Conservation (phyloP, 805 yeast species). For the Saccharomycopsis capsularis region DNA sequence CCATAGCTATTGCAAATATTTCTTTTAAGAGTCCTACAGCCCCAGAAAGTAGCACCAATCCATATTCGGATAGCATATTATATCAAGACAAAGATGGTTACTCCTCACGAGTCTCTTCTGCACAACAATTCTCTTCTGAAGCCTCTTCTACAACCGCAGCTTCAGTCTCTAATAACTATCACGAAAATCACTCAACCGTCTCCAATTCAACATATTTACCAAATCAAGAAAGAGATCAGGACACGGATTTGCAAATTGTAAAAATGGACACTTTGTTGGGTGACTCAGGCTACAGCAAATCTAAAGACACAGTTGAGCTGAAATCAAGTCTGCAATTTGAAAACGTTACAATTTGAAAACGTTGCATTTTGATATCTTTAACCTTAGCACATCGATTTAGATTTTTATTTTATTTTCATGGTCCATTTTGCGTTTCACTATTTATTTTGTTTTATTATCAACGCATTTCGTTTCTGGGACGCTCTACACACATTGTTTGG, state of each 20-base stretch:
- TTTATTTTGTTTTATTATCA: too few species aligned
- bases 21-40: too few species aligned
- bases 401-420: too few species aligned
- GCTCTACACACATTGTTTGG: too few species aligned
- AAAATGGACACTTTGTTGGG: background rate
- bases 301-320: background rate
- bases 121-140: background rate
- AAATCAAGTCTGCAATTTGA: too few species aligned
- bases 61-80: background rate
- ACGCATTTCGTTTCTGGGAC: too few species aligned
- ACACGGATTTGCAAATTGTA: constrained; percentile 3
- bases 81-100: background rate
- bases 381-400: too few species aligned
- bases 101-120: background rate
- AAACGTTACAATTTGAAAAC: too few species aligned
- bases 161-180: background rate
- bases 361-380: too few species aligned
- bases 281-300: background rate
- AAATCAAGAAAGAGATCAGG: background rate
- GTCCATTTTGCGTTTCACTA: too few species aligned
- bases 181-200: background rate
- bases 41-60: background rate
- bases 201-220: background rate
- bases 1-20: background rate
- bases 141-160: background rate